Conservation (phyloP, 108 stramenopile genomes). For the Cylindrotheca closterium region DNA sequence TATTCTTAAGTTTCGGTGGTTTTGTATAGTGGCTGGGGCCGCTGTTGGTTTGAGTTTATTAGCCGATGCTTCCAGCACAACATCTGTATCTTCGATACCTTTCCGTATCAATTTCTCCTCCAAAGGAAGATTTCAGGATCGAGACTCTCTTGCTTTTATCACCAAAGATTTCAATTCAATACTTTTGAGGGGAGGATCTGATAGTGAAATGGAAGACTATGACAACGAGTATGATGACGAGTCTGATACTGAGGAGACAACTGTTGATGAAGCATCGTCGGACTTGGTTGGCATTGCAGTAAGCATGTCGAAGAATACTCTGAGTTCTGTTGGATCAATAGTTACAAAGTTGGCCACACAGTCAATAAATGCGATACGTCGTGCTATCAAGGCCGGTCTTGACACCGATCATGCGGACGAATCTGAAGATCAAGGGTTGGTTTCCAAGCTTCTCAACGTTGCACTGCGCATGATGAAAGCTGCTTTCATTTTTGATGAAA, state of each 20-base stretch:
- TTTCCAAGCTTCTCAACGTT: constrained; percentile 1
- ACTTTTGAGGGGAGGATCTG: background rate
- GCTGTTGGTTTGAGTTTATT: no score
- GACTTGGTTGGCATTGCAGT: background rate
- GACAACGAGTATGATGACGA: background rate
- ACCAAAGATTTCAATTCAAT: background rate
- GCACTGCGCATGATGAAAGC: constrained; percentile 30
- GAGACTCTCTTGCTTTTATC: background rate
- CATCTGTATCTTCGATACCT: no score
- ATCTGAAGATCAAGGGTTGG: constrained; percentile 1
- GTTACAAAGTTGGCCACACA: constrained; percentile 12
- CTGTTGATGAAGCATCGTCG: background rate
- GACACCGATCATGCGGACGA: constrained; percentile 15
- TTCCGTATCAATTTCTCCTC: no score
- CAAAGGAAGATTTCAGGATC: background rate
- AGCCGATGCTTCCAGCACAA: no score
- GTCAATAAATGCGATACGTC: constrained; percentile 9
- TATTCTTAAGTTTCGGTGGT: no score
- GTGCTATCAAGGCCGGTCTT: constrained; percentile 18
- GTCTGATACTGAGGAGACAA: background rate
- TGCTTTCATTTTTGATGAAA: constrained; percentile 11
- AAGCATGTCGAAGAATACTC: constrained; percentile 12
- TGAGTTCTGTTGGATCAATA: background rate
- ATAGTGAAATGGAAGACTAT: background rate
- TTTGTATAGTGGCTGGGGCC: no score